A percentile compares a stretch with the other conserved stretches of the same genome.
Conservation (phyloP, 2,329 filamentous ascomycete genomes). For the Zymoseptoria brevis region DNA sequence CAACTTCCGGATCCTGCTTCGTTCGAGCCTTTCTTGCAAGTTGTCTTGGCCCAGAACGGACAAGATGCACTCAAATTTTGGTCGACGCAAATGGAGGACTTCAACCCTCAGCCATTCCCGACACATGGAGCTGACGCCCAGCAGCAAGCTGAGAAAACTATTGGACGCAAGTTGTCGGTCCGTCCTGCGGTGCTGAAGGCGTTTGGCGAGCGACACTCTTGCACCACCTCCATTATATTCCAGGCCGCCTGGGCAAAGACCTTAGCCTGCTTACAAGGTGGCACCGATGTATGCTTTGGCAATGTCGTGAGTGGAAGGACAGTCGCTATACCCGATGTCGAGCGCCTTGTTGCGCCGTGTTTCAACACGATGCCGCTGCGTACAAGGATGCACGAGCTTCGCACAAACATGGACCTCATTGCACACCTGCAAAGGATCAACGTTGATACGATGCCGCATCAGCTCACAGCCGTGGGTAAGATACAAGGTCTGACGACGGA, state of each 20-base stretch:
- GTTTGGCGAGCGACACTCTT: slow-evolving; percentile 45
- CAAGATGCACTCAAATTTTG: slow-evolving; percentile 57
- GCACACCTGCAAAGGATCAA: slow-evolving; percentile 55
- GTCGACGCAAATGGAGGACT: slow-evolving; percentile 47
- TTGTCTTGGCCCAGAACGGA: slow-evolving; percentile 46
- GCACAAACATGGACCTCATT: slow-evolving; percentile 50
- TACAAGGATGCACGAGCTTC: slow-evolving; percentile 42
- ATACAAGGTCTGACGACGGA: slow-evolving; percentile 50
- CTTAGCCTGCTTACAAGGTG: slow-evolving; percentile 48
- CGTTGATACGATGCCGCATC: slow-evolving; percentile 54
- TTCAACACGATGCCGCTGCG: slow-evolving; percentile 83
- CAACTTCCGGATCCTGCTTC: slow-evolving; percentile 44
- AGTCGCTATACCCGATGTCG: slow-evolving; percentile 55
- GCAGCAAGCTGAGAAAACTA: background rate
- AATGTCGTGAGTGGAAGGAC: slow-evolving; percentile 76
- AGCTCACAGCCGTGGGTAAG: slow-evolving; percentile 65
- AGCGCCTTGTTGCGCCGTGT: slow-evolving; percentile 74
- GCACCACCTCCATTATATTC: slow-evolving; percentile 55
- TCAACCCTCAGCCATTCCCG: slow-evolving; percentile 41
- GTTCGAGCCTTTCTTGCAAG: slow-evolving; percentile 57
- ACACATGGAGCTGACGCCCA: background rate
- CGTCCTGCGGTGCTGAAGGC: slow-evolving; percentile 37
- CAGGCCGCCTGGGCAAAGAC: slow-evolving; percentile 67
- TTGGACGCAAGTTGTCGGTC: slow-evolving; percentile 4
- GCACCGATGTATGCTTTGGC: slow-evolving; percentile 71